Conservation (phyloP, 345 rosid species). For the Firmiana major region DNA sequence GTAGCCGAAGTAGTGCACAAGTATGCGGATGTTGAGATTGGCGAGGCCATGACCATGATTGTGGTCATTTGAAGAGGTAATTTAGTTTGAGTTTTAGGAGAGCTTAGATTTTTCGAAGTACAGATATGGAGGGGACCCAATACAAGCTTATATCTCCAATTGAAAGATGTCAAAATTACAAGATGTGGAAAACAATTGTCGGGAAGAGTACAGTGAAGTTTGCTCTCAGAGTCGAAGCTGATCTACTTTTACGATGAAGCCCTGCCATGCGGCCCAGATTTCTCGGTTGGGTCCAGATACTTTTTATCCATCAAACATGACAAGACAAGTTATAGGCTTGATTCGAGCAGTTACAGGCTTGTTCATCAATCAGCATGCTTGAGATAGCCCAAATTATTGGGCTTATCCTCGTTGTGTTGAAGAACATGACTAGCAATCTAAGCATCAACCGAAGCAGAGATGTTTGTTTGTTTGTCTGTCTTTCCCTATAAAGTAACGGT, state of each 20-base stretch:
- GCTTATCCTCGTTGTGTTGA: no score
- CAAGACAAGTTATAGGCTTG: background rate
- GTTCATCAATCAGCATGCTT: background rate
- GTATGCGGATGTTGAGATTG: slow-evolving; percentile 30
- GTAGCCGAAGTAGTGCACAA: slow-evolving; percentile 29
- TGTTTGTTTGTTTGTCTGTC: background rate
- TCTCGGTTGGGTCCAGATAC: background rate
- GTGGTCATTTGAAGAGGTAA: slow-evolving; percentile 1
- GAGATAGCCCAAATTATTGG: background rate
- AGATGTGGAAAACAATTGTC: background rate
- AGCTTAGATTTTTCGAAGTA: slow-evolving; percentile 4
- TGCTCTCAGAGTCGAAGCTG: background rate
- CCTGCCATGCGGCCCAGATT: background rate
- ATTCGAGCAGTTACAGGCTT: background rate
- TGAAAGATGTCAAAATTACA: background rate
- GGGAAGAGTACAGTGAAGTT: background rate
- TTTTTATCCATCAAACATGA: background rate
- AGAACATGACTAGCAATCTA: no score
- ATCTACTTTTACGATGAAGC: background rate
- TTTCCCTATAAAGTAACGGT: background rate
- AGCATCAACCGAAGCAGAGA: no score
- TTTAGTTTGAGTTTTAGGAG: background rate
- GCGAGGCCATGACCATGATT: slow-evolving; percentile 45
- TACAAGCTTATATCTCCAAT: background rate
- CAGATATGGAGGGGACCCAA: background rate